Base-by-base conservation (phyloP, 2,329 filamentous ascomycete genomes). In the Aspergillus sojae region DNA sequence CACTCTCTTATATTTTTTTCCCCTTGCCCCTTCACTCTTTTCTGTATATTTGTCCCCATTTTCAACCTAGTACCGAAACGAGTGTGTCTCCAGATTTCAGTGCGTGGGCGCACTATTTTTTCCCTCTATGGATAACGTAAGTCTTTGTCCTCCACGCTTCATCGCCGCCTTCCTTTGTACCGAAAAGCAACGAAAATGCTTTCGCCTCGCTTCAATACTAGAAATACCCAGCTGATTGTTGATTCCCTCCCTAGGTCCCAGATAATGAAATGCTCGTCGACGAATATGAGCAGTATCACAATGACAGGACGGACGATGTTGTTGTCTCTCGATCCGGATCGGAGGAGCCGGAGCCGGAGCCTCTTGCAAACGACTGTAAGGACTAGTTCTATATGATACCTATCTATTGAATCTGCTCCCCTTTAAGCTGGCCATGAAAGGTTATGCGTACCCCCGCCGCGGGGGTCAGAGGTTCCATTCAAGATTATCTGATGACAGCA, bases 191-290 rank as follows among this genome's bases (percentile, higher is more conserved):
- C 45, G 16, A 45, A 54, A 32, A 21, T 53, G 34, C 26, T 43
- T 23, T 19, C 43, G 26, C 39, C 26, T 41, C 23, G 9, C 4
- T 21, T 55, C 52, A 19, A 16, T 30, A 23, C 14, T 21, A 7
- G 23, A 32, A 26, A 19, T 28, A n/a, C n/a, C 14, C 5, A 26
- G 16, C 66, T 65, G 56, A 68, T 58, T 54, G 41, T 52, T 52
- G 76, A 70, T 64, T 69, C 75, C 60, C 59, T 39, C 32, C 64
- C 62, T 70, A 88, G 86, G 80, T 86, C 72, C 71, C 77, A 68
- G 85, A 84, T 70, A 86, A 82, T 78, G 86, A 88, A 71, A 88
- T 88, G 85, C 81, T 88, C 75, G 82, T 89, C 70, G 86, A 89
- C 71, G 79, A 81, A 65, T 81, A 82, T 68, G 81, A 82, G 60